Conservation (phyloP, 352 stramenopile species). For the Globisporangium iwayamae region DNA sequence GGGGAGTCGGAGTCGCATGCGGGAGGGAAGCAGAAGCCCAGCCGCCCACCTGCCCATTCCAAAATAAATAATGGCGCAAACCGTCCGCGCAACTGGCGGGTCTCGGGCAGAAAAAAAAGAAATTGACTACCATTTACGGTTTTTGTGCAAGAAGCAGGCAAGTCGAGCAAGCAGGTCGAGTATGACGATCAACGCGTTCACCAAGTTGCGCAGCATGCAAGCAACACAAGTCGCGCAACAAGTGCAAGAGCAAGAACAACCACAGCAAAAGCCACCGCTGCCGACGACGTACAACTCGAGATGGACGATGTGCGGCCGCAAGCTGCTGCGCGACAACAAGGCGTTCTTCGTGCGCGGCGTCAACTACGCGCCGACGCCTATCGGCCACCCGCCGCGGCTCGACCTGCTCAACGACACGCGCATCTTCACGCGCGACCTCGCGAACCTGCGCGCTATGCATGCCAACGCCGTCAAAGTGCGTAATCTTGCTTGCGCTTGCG, state of each 20-base stretch:
- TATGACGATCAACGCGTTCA: constrained; percentile 3
- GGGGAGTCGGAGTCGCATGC: neutral
- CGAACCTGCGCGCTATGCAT: constrained; percentile 69
- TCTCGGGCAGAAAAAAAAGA: constrained; percentile 6
- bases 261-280: neutral
- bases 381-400: constrained; percentile 42
- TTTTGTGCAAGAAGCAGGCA: constrained; percentile 2
- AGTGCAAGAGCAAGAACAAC: neutral
- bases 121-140: neutral
- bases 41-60: neutral
- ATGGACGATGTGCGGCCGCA: constrained; percentile 58
- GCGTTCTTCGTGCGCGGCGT: constrained; percentile 72
- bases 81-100: too few relatives aligned
- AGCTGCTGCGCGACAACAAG: constrained; percentile 50
- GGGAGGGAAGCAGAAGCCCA: neutral
- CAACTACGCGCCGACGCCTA: constrained; percentile 70
- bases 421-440: constrained; percentile 61
- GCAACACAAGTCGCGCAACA: neutral
- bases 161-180: neutral
- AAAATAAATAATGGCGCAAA: constrained; percentile 6
- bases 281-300: constrained; percentile 32
- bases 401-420: constrained; percentile 52
- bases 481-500: neutral
- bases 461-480: constrained; percentile 56
- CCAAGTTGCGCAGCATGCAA: constrained; percentile 5